Conservation (phyloP, 2,329 filamentous ascomycete genomes). For the Fusarium sp. region DNA sequence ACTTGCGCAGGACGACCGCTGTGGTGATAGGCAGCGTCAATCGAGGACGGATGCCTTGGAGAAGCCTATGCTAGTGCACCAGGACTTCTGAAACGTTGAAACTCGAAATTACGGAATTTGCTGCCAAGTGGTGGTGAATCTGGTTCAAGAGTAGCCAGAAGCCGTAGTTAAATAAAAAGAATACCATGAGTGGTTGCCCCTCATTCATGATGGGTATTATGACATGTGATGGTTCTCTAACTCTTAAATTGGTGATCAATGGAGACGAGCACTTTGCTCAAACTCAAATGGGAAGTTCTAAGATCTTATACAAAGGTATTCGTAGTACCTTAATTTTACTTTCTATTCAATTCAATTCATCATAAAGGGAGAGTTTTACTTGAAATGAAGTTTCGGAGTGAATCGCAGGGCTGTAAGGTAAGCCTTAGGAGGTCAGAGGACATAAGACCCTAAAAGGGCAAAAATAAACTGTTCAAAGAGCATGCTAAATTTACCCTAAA, state of each 20-base stretch:
- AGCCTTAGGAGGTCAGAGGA: too few species aligned
- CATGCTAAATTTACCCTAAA: too few species aligned
- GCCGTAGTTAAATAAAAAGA: conserved; percentile 45
- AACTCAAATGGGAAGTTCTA: not conserved
- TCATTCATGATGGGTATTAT: conserved; percentile 31
- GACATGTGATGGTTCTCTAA: not conserved
- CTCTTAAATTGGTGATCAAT: not conserved
- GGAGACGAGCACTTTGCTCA: not conserved
- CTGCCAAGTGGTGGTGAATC: conserved; percentile 47
- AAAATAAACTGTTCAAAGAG: too few species aligned
- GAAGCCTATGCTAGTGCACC: conserved; percentile 49
- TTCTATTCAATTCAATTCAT: not conserved
- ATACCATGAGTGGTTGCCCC: conserved; percentile 36
- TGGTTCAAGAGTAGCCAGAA: conserved; percentile 38
- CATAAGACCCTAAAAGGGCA: too few species aligned
- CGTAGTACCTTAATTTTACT: not conserved
- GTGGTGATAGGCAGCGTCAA: conserved; percentile 38
- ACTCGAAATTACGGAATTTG: conserved; percentile 44
- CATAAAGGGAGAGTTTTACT: not conserved
- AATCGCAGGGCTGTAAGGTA: not conserved
- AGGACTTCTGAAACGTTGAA: conserved; percentile 43
- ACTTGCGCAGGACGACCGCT: conserved; percentile 40
- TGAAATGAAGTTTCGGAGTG: not conserved
- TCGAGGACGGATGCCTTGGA: conserved; percentile 31
- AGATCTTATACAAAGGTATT: not conserved